These are phyloP conservation scores for Trametes hirsuta DNA, from an alignment of 1,284 basidiomycete genomes.

Conservation along the genomic window DNA sequence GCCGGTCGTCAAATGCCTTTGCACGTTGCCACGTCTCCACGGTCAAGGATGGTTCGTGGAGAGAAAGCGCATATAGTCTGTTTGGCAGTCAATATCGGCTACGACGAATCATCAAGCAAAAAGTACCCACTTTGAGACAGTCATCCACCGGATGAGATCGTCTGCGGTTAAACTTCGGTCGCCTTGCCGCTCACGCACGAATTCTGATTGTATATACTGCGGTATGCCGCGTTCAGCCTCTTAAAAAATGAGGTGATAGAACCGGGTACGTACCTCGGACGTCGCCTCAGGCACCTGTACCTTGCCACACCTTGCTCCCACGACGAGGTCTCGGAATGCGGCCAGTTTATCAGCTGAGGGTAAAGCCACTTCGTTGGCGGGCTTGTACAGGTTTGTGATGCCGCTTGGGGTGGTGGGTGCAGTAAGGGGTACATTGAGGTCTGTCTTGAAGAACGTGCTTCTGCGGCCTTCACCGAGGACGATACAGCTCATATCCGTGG, in stretches of 20 bases:
- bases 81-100: background rate
- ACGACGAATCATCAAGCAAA: background rate
- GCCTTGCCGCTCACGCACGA: conserved; percentile 61
- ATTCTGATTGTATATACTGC: conserved; percentile 76
- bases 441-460: conserved; percentile 71
- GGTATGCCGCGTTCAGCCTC: background rate
- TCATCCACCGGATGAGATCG: conserved; percentile 65
- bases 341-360: conserved; percentile 51
- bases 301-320: conserved; percentile 50
- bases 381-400: conserved; percentile 49
- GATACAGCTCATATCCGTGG: conserved; percentile 73
- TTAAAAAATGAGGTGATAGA: background rate
- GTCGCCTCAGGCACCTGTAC: conserved; percentile 54
- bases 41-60: conserved; percentile 39
- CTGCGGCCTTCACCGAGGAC: conserved; percentile 69
- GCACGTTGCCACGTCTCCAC: conserved; percentile 44
- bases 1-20: conserved; percentile 40
- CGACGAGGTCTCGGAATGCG: conserved; percentile 57
- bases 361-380: conserved; percentile 42
- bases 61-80: conserved; percentile 42
- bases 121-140: conserved; percentile 58
- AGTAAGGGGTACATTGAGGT: conserved; percentile 52
- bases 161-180: conserved; percentile 53
- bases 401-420: conserved; percentile 19
- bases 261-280: conserved; percentile 48